Evolutionary conservation across 129 eudicot genomes (phyloP).

Genomic region (Sambucus nigra): DNA sequence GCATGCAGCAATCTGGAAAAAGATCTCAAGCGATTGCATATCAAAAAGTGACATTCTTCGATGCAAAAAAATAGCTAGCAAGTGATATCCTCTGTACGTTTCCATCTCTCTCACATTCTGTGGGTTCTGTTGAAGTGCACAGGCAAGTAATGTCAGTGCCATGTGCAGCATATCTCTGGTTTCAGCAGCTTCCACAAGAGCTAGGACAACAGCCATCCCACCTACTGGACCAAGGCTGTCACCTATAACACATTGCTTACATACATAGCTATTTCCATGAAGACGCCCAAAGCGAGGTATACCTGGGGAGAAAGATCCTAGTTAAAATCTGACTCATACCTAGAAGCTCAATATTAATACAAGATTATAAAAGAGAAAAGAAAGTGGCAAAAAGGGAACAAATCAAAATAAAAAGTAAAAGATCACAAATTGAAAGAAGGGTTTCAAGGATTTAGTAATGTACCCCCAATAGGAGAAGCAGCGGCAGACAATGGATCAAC

Average conservation of each 20-base stretch:
- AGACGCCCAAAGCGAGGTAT: constrained; percentile 98
- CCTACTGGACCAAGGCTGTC: constrained; percentile 83
- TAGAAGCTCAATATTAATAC: not conserved
- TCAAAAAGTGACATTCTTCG: constrained; percentile 85
- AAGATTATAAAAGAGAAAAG: constrained; percentile 10
- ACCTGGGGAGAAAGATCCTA: constrained; percentile 32
- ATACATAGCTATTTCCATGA: constrained; percentile 76
- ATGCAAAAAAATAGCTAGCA: constrained; percentile 71
- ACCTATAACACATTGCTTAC: constrained; percentile 88
- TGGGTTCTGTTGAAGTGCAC: constrained; percentile 90
- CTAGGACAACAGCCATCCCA: constrained; percentile 85
- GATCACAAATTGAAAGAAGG: not conserved
- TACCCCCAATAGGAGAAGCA: constrained; percentile 97
- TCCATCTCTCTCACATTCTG: constrained; percentile 83
- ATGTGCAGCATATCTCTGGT: constrained; percentile 93
- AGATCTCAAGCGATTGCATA: constrained; percentile 88
- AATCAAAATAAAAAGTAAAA: not conserved
- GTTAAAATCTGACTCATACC: constrained; percentile 11
- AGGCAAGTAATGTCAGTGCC: constrained; percentile 75
- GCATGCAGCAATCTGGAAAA: constrained; percentile 95
- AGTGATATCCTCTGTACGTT: constrained; percentile 79
- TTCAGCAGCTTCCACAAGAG: constrained; percentile 96
- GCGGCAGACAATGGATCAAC: constrained; percentile 96
- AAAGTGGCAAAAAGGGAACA: constrained; percentile 5
- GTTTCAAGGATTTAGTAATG: constrained; percentile 1